Evolutionary conservation across 371 early-diverging fungal species (phyloP).

Genomic region (Mucor saturninus): DNA sequence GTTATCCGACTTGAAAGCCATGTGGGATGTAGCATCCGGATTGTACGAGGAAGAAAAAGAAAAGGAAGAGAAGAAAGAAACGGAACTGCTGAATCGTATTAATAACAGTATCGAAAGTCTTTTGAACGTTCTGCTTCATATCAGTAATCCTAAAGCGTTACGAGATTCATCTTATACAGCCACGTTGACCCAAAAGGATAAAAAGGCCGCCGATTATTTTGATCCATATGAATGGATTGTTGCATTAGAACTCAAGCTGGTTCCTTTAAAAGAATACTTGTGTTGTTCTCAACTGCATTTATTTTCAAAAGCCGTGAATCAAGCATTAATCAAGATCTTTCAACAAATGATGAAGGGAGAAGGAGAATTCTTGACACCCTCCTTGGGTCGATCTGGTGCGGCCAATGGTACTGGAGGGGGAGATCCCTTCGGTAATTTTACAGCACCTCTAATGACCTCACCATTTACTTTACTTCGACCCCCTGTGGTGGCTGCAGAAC

Average conservation of each 20-base stretch:
- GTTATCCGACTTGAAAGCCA: constrained; percentile 53
- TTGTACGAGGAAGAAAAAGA: constrained; percentile 30
- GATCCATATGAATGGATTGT: constrained; percentile 75
- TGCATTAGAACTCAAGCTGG: constrained; percentile 55
- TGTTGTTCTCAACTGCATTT: constrained; percentile 42
- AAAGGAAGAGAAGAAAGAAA: constrained; percentile 2
- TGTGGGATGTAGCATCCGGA: constrained; percentile 58
- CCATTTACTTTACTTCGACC: constrained; percentile 44
- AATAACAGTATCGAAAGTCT: constrained; percentile 60
- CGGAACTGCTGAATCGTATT: constrained; percentile 34
- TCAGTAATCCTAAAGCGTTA: constrained; percentile 66
- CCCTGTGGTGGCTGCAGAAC: constrained; percentile 59
- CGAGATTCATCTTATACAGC: constrained; percentile 74
- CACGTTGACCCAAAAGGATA: constrained; percentile 63
- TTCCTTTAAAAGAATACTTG: constrained; percentile 56
- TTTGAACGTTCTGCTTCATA: constrained; percentile 62
- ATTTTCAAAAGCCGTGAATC: constrained; percentile 55
- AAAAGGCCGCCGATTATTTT: constrained; percentile 60
- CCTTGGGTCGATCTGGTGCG: constrained; percentile 13
- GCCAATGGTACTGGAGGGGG: neutral
- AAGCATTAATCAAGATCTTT: constrained; percentile 60
- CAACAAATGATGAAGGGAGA: constrained; percentile 75
- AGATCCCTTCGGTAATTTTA: constrained; percentile 36
- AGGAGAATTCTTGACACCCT: constrained; percentile 44
- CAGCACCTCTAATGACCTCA: constrained; percentile 35